Evolutionary conservation across 306 rosid genomes (phyloP).

Genomic region (Begonia loranthoides): DNA sequence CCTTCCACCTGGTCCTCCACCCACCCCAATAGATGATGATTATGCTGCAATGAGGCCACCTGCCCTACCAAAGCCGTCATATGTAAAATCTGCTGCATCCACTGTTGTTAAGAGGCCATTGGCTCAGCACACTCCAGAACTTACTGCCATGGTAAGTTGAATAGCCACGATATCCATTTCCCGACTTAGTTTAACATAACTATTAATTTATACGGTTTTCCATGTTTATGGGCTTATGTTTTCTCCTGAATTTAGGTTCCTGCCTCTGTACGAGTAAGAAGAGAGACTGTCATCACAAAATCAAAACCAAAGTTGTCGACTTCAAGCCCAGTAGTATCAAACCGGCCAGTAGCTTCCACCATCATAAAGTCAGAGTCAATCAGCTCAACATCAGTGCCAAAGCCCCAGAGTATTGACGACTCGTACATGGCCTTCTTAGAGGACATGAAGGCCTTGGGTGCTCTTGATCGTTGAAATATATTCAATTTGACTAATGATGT

Average conservation of each 20-base stretch:
- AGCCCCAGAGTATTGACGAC: conserved; percentile 57
- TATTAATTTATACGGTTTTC: too few relatives aligned
- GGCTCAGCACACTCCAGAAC: conserved; percentile 99
- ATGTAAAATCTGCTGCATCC: conserved; percentile 92
- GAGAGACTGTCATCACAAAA: conserved; percentile 55
- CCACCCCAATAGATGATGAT: conserved; percentile 63
- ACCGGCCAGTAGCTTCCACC: conserved; percentile 26
- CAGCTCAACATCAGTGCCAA: conserved; percentile 35
- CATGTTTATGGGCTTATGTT: background rate
- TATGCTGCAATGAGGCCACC: conserved; percentile 20
- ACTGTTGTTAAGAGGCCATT: conserved; percentile 94
- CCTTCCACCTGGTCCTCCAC: conserved; percentile 99
- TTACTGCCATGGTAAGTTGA: conserved; percentile 75
- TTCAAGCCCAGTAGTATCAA: conserved; percentile 24
- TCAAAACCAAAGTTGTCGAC: conserved; percentile 42
- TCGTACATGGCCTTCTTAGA: conserved; percentile 65
- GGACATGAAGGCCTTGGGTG: conserved; percentile 81
- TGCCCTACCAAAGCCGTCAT: conserved; percentile 73
- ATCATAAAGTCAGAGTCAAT: conserved; percentile 33
- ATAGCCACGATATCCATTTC: too few relatives aligned
- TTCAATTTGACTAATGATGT: too few relatives aligned
- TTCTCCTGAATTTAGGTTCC: conserved; percentile 44
- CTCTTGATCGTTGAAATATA: conserved; percentile 56
- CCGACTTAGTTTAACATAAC: too few relatives aligned
- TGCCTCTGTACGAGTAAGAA: conserved; percentile 92